These are phyloP conservation scores for Dictyostelium brefeldianum DNA, from an alignment of 78 protist species.

Conservation along the genomic window DNA sequence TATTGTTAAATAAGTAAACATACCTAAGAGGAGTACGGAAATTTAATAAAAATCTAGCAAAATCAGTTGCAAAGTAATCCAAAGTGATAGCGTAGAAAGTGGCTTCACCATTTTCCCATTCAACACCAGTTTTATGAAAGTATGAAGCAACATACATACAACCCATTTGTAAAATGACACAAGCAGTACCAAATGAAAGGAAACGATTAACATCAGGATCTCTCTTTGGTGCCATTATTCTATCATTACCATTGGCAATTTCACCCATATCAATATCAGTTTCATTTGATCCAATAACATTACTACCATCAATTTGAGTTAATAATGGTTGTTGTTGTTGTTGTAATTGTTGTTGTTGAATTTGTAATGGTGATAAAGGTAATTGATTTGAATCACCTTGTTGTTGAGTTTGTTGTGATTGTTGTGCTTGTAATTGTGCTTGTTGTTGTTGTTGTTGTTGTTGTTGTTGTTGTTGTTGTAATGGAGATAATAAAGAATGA, in stretches of 20 bases:
- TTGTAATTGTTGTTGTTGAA: constrained; percentile 20
- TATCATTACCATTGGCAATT: neutral
- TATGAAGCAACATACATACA: constrained; percentile 52
- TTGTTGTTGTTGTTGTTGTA: constrained; percentile 16
- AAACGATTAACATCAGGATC: constrained; percentile 39
- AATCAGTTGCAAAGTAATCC: constrained; percentile 45
- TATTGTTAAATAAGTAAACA: too few relatives aligned
- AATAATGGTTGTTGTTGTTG: constrained; percentile 2
- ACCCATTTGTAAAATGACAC: constrained; percentile 50
- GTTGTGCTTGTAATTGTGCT: neutral
- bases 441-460: constrained; percentile 7
- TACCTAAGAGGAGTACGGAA: constrained; percentile 36
- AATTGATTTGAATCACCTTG: too few relatives aligned
- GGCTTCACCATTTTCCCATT: constrained; percentile 75
- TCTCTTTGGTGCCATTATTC: neutral
- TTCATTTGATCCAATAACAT: neutral
- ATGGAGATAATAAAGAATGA: neutral
- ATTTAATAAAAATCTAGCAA: constrained; percentile 25
- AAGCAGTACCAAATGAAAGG: constrained; percentile 42
- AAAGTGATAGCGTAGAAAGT: constrained; percentile 55
- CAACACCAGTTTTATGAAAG: constrained; percentile 67
- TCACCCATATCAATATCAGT: constrained; percentile 13
- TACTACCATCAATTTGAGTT: neutral
- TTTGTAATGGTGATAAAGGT: neutral
- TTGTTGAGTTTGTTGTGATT: neutral